Evolutionary conservation across 2,329 filamentous ascomycete species (phyloP).

Genomic region (Fusarium sacchari): DNA sequence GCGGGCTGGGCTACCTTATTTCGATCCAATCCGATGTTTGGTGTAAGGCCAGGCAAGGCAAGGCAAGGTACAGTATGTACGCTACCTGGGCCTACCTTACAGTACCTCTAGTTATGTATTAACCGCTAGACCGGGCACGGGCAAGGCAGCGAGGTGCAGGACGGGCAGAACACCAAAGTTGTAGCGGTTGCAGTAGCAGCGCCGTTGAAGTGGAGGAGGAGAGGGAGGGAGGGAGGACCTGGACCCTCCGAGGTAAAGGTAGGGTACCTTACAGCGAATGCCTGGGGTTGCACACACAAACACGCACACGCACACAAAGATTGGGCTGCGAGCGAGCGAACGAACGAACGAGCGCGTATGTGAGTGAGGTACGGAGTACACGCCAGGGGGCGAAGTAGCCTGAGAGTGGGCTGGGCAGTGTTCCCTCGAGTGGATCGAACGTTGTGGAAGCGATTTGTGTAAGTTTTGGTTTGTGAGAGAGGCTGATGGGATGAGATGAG

Average conservation of each 20-base stretch:
- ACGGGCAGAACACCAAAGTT: neutral
- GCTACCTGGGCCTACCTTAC: neutral
- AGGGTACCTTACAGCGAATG: constrained; percentile 37
- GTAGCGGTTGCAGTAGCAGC: constrained; percentile 14
- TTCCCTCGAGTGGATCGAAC: constrained; percentile 25
- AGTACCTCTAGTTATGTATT: constrained; percentile 10
- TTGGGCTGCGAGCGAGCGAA: neutral
- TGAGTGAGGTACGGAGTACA: neutral
- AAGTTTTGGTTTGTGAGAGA: constrained; percentile 10
- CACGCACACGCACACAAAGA: neutral
- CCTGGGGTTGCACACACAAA: constrained; percentile 18
- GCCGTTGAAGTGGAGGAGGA: constrained; percentile 33
- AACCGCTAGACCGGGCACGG: constrained; percentile 27
- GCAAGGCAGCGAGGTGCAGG: neutral
- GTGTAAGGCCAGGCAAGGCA: constrained; percentile 1
- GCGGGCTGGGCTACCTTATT: constrained; percentile 37
- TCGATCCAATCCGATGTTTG: constrained; percentile 35
- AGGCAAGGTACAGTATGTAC: neutral
- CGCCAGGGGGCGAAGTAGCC: constrained; percentile 21
- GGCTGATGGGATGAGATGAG: neutral
- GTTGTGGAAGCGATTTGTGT: constrained; percentile 32
- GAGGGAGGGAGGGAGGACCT: constrained; percentile 5
- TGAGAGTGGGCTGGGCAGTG: constrained; percentile 8
- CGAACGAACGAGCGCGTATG: neutral
- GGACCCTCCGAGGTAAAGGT: constrained; percentile 22